These are phyloP conservation scores for Microbotryum lychnidis-dioicae DNA, from an alignment of 1,284 basidiomycete genomes.

Conservation along the genomic window DNA sequence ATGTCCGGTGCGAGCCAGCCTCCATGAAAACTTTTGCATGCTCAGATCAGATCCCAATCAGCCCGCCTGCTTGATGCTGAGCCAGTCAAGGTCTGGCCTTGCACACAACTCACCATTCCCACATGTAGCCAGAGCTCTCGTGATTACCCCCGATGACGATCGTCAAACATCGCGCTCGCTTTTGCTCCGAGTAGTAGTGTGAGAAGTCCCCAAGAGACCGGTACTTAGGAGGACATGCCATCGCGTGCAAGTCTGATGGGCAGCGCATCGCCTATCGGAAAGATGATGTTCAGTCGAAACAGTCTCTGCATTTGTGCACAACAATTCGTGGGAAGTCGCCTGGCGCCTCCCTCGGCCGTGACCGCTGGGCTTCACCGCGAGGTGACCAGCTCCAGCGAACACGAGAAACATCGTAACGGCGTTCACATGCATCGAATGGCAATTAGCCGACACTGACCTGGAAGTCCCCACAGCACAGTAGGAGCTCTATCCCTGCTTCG, in stretches of 20 bases:
- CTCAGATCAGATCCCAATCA: not conserved
- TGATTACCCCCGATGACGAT: slow-evolving; percentile 97
- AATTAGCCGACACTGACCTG: slow-evolving; percentile 44
- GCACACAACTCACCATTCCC: slow-evolving; percentile 66
- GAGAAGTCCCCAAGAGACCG: slow-evolving; percentile 73
- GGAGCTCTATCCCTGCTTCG: slow-evolving; percentile 58
- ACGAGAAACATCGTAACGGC: too few species aligned
- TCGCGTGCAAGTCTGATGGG: slow-evolving; percentile 71
- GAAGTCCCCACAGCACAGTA: slow-evolving; percentile 93
- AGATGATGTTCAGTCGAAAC: not conserved
- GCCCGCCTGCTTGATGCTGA: not conserved
- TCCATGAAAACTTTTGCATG: slow-evolving; percentile 65
- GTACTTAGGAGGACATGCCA: slow-evolving; percentile 89
- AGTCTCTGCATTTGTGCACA: not conserved
- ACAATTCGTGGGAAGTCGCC: not conserved
- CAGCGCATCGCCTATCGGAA: slow-evolving; percentile 64
- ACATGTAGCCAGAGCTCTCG: slow-evolving; percentile 93
- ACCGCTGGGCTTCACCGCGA: not conserved
- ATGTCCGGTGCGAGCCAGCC: slow-evolving; percentile 96
- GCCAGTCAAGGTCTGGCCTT: not conserved
- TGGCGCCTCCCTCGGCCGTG: not conserved
- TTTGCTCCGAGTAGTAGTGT: slow-evolving; percentile 80
- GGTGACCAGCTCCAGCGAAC: not conserved
- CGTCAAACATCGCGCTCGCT: slow-evolving; percentile 74
- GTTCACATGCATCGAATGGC: not conserved